phyloP scores from a whole-genome alignment of 1,284 basidiomycete species.

The Schizophyllum commune region DNA sequence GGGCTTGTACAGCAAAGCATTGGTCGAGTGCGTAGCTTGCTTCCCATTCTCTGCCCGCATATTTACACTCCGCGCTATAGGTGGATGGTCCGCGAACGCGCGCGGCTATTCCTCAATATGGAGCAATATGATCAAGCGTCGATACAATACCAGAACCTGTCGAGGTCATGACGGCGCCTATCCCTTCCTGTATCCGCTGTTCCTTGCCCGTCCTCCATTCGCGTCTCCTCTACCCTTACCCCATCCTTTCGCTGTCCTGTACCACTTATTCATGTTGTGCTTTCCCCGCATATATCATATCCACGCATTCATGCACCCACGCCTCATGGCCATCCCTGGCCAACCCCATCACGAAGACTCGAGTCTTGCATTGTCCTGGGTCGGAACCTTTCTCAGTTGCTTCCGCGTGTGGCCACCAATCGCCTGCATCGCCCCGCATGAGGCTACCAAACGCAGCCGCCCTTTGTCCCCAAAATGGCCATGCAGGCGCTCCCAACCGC shows the following conservation, averaged over 20 bases:
- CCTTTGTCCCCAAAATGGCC: neutral
- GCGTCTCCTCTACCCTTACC: neutral
- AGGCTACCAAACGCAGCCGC: neutral
- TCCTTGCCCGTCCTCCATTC: neutral
- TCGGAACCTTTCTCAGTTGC: no score
- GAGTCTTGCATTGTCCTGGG: no score
- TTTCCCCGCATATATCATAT: no score
- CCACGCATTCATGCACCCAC: no score
- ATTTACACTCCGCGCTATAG: constrained; percentile 26
- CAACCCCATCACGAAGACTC: no score
- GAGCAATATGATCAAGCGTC: constrained; percentile 67
- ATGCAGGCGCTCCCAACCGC: no score
- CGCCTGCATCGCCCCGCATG: no score
- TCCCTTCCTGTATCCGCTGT: neutral
- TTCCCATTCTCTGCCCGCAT: neutral
- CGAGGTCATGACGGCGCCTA: constrained; percentile 40
- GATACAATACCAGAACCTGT: constrained; percentile 68
- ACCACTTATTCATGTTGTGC: no score
- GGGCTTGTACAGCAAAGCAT: constrained; percentile 85
- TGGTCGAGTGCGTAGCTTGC: constrained; percentile 65
- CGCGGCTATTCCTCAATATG: constrained; percentile 49
- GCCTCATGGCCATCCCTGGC: no score
- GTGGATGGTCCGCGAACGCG: constrained; percentile 61
- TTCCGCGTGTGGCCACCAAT: no score
- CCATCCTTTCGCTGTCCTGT: no score